phyloP scores from a whole-genome alignment of 1,284 basidiomycete species.

The Volvariella volvacea region DNA sequence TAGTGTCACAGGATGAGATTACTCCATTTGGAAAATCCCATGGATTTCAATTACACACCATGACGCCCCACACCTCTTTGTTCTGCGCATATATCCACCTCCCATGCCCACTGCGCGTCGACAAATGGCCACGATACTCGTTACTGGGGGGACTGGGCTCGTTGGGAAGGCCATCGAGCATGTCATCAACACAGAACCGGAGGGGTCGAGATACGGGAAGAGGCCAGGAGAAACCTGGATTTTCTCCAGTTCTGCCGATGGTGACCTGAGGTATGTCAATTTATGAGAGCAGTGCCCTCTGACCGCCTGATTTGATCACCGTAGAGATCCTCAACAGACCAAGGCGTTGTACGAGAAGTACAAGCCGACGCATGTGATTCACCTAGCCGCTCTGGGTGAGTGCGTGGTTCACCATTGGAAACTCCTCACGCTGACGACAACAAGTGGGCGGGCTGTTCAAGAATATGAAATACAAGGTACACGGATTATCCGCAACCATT shows the following conservation, averaged over 20 bases:
- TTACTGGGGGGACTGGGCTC: slow-evolving; percentile 82
- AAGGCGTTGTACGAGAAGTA: slow-evolving; percentile 75
- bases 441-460: slow-evolving; percentile 85
- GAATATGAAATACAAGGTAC: slow-evolving; percentile 85
- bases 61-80: no score
- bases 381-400: slow-evolving; percentile 79
- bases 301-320: not conserved
- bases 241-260: slow-evolving; percentile 71
- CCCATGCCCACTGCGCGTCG: not conserved
- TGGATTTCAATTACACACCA: no score
- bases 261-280: slow-evolving; percentile 57
- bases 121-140: slow-evolving; percentile 49
- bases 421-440: slow-evolving; percentile 6
- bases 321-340: slow-evolving; percentile 60
- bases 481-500: slow-evolving; percentile 7
- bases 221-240: slow-evolving; percentile 76
- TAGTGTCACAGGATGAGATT: no score
- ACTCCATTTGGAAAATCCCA: no score
- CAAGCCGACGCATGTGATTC: slow-evolving; percentile 88
- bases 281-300: slow-evolving; percentile 8
- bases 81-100: no score
- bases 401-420: slow-evolving; percentile 9
- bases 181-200: slow-evolving; percentile 71
- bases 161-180: slow-evolving; percentile 79
- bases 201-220: slow-evolving; percentile 73